These are phyloP conservation scores for Neoscytalidium dimidiatum DNA, from an alignment of 2,329 filamentous ascomycete genomes.

Conservation along the genomic window DNA sequence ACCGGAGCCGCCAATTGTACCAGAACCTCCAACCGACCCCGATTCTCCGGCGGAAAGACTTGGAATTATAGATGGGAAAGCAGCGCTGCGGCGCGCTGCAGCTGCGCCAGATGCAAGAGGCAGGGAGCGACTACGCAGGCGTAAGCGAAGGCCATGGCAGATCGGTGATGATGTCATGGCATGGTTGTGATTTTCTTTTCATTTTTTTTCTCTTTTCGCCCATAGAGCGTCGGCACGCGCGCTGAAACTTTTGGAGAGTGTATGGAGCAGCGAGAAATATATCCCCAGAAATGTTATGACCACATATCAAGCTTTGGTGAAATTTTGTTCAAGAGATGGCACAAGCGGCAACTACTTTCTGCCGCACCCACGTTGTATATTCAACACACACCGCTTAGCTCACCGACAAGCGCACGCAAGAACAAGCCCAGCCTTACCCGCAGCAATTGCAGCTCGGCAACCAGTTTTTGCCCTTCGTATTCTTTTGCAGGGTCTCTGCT, in stretches of 20 bases:
- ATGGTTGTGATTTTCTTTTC: background rate
- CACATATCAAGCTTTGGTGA: background rate
- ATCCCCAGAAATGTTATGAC: background rate
- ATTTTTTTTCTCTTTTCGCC: background rate
- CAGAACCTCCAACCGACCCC: background rate
- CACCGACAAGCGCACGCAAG: background rate
- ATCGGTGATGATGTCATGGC: slow-evolving; percentile 16
- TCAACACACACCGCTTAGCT: slow-evolving; percentile 12
- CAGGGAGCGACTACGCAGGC: slow-evolving; percentile 14
- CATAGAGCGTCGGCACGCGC: background rate
- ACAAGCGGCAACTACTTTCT: background rate
- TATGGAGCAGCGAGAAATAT: background rate
- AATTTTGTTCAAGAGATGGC: background rate
- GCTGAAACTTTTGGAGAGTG: background rate
- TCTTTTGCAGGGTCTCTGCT: background rate
- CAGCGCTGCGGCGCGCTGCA: background rate
- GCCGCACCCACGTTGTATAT: background rate
- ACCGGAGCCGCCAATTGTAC: slow-evolving; percentile 1
- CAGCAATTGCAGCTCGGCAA: background rate
- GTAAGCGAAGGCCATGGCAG: slow-evolving; percentile 9
- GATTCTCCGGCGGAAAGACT: background rate
- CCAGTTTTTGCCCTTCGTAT: background rate
- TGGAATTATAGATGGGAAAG: background rate
- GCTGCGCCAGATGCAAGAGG: background rate
- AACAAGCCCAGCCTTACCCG: background rate